A percentile compares a stretch with the other conserved stretches of the same genome.
Evolutionary conservation across 805 yeast genomes (phyloP).

Genomic region (Candida maris): DNA sequence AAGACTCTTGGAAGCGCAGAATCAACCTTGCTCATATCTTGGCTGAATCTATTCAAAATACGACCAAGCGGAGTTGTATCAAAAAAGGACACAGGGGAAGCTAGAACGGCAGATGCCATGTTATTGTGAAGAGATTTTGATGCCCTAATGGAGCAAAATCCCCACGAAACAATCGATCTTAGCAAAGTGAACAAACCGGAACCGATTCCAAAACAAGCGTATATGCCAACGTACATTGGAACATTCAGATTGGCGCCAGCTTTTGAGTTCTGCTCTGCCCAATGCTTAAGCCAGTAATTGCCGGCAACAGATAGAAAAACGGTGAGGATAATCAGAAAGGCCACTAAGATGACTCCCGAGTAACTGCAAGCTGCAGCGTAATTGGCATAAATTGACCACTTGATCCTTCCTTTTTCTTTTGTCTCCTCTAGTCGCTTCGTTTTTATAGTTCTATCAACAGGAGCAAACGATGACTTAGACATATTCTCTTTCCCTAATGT

Average conservation of each 20-base stretch:
- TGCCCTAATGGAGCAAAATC: constrained; percentile 52
- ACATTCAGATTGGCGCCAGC: constrained; percentile 42
- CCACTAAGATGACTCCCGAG: constrained; percentile 42
- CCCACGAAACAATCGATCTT: constrained; percentile 46
- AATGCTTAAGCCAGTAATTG: constrained; percentile 62
- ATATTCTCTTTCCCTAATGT: constrained; percentile 45
- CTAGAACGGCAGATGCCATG: constrained; percentile 52
- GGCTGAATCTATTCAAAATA: constrained; percentile 60
- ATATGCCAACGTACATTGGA: constrained; percentile 46
- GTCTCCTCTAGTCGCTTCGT: constrained; percentile 49
- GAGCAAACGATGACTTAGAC: constrained; percentile 9
- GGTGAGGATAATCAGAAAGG: constrained; percentile 30
- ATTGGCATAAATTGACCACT: constrained; percentile 46
- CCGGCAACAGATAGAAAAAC: constrained; percentile 36
- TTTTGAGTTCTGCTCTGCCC: constrained; percentile 57
- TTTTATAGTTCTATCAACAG: constrained; percentile 20
- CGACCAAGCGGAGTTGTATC: constrained; percentile 70
- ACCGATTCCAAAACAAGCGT: constrained; percentile 52
- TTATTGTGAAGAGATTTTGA: constrained; percentile 51
- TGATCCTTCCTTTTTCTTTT: constrained; percentile 61
- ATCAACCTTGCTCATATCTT: constrained; percentile 59
- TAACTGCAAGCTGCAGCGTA: constrained; percentile 60
- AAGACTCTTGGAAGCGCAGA: constrained; percentile 52
- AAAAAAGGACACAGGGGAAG: constrained; percentile 64
- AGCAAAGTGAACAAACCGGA: constrained; percentile 46